A percentile compares a stretch with the other conserved stretches of the same genome.
phyloP scores from a whole-genome alignment of 345 rosid genomes.

The Anacardium occidentale region DNA sequence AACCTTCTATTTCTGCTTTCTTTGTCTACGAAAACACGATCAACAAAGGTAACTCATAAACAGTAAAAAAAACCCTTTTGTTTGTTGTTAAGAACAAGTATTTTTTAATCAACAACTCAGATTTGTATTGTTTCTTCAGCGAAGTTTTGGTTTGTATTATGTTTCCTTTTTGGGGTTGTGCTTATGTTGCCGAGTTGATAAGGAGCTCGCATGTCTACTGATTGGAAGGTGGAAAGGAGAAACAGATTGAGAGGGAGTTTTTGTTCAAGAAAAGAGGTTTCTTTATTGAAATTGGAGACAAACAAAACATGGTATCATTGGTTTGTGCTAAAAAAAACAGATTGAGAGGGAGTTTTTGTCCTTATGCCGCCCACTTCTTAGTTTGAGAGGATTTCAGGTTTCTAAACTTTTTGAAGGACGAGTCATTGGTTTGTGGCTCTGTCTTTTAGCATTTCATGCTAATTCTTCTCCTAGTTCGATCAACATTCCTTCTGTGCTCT shows the following conservation, averaged over 20 bases:
- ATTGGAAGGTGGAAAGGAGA: slow-evolving; percentile 27
- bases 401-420: slow-evolving; percentile 26
- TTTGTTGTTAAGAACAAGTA: not conserved
- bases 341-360: slow-evolving; percentile 36
- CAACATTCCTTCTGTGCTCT: slow-evolving; percentile 25
- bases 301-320: too few species aligned
- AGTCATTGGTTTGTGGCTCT: slow-evolving; percentile 34
- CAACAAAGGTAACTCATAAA: slow-evolving; percentile 27
- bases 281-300: too few species aligned
- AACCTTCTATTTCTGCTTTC: slow-evolving; percentile 27
- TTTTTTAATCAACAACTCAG: not conserved
- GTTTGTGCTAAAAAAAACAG: too few species aligned
- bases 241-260: slow-evolving; percentile 31
- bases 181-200: slow-evolving; percentile 28
- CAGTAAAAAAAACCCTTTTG: too few species aligned
- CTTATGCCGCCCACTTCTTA: slow-evolving; percentile 24
- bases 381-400: slow-evolving; percentile 19
- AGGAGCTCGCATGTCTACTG: slow-evolving; percentile 38
- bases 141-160: not conserved
- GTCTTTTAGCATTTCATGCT: slow-evolving; percentile 31
- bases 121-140: not conserved
- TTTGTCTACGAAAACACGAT: slow-evolving; percentile 34
- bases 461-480: slow-evolving; percentile 7
- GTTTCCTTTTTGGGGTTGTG: not conserved
- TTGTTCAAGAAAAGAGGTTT: too few species aligned